A percentile compares a stretch with the other conserved stretches of the same genome.
phyloP scores from a whole-genome alignment of 805 yeast genomes.

The Ogataea ramenticola region DNA sequence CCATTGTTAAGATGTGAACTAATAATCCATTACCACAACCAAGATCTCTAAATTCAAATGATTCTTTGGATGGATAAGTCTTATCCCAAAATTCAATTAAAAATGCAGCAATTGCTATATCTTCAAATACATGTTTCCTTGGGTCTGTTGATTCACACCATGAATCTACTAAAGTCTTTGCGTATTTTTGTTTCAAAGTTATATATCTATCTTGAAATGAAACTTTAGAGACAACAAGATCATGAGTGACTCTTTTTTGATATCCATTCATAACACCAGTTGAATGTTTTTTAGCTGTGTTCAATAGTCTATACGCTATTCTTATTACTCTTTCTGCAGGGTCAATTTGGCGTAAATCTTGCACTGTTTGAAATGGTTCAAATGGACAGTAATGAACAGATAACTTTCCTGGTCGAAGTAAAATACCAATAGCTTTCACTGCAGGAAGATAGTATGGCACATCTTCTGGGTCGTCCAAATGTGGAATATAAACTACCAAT shows the following conservation, averaged over 20 bases:
- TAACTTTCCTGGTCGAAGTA: constrained; percentile 38
- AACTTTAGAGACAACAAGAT: constrained; percentile 73
- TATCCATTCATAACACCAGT: constrained; percentile 80
- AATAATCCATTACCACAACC: constrained; percentile 95
- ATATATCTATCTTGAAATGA: constrained; percentile 80
- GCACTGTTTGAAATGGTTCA: constrained; percentile 17
- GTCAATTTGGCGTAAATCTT: constrained; percentile 25
- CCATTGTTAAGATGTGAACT: constrained; percentile 65
- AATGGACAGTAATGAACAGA: constrained; percentile 78
- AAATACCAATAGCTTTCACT: constrained; percentile 70
- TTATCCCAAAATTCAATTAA: constrained; percentile 78
- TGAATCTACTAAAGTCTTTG: constrained; percentile 60
- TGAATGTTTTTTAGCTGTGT: constrained; percentile 80
- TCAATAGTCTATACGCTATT: constrained; percentile 72
- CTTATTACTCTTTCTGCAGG: constrained; percentile 61
- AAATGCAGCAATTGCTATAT: constrained; percentile 91
- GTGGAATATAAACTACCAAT: constrained; percentile 73
- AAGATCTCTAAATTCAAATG: constrained; percentile 72
- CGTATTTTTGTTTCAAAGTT: constrained; percentile 72
- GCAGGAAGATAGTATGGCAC: constrained; percentile 89
- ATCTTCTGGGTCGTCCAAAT: constrained; percentile 47
- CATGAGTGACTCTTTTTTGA: constrained; percentile 83
- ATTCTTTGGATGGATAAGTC: constrained; percentile 30
- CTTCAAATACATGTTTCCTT: constrained; percentile 92
- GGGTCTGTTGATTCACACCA: constrained; percentile 98